Evolutionary conservation across 176 grass and related monocot species (phyloP).

Genomic region (Bonia amplexicaulis): DNA sequence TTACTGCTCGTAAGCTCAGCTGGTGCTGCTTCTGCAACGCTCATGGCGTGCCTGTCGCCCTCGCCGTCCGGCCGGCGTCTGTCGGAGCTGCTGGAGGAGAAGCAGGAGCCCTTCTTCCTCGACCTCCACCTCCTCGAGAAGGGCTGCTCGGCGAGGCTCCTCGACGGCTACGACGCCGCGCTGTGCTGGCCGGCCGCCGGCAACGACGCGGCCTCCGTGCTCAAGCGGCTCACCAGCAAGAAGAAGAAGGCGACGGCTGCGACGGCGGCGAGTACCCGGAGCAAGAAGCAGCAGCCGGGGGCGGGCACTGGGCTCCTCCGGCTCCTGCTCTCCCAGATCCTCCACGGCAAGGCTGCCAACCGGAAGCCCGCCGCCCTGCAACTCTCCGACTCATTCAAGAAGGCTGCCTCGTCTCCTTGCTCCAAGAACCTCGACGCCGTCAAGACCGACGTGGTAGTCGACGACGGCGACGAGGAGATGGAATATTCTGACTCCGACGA

Average conservation of each 20-base stretch:
- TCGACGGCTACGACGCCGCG: conserved; percentile 43
- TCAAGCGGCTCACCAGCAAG: conserved; percentile 42
- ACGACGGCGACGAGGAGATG: not conserved
- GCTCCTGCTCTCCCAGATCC: conserved; percentile 56
- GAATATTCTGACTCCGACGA: conserved; percentile 23
- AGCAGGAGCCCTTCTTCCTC: conserved; percentile 83
- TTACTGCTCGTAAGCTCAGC: not conserved
- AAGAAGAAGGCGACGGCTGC: not conserved
- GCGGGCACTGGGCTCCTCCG: conserved; percentile 17
- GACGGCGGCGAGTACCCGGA: not conserved
- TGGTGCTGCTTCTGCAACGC: not conserved
- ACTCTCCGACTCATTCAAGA: conserved; percentile 35
- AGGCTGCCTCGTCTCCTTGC: not conserved
- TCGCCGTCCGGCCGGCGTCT: conserved; percentile 55
- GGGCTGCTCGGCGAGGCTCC: conserved; percentile 46
- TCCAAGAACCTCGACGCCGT: not conserved
- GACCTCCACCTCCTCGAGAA: conserved; percentile 83
- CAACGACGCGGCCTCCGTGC: conserved; percentile 12
- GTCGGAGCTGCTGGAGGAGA: conserved; percentile 75
- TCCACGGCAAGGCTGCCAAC: conserved; percentile 18
- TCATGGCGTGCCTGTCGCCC: conserved; percentile 45
- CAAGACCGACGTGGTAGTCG: not conserved
- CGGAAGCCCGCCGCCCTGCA: conserved; percentile 41
- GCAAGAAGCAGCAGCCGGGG: not conserved
- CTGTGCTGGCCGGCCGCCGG: conserved; percentile 57